Conservation (phyloP, 805 yeast species). For the Candida piceae region DNA sequence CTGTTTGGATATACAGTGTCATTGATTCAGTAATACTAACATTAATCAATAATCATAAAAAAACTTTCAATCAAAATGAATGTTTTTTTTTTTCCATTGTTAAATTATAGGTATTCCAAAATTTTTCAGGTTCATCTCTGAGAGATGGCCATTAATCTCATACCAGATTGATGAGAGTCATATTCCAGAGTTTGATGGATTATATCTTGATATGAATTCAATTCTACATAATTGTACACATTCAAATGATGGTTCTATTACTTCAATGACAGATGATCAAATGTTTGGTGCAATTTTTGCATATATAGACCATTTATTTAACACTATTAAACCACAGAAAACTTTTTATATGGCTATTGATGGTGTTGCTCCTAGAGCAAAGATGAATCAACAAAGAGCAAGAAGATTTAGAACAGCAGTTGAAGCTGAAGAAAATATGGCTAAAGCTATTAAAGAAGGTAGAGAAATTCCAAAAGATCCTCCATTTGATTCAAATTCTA, state of each 20-base stretch:
- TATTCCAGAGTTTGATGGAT: slow-evolving; percentile 90
- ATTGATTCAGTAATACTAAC: too few relatives aligned
- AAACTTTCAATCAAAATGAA: background rate
- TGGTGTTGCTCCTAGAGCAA: slow-evolving; percentile 98
- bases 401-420: slow-evolving; percentile 91
- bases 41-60: too few relatives aligned
- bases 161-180: slow-evolving; percentile 77
- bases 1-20: too few relatives aligned
- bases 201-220: slow-evolving; percentile 96
- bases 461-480: slow-evolving; percentile 73
- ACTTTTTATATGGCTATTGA: slow-evolving; percentile 95
- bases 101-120: slow-evolving; percentile 96
- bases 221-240: slow-evolving; percentile 93
- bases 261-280: slow-evolving; percentile 77
- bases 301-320: slow-evolving; percentile 90
- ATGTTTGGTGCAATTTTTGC: slow-evolving; percentile 90
- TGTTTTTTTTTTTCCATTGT: background rate
- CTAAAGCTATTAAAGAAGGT: slow-evolving; percentile 70
- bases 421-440: slow-evolving; percentile 79
- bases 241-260: slow-evolving; percentile 59
- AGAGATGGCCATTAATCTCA: slow-evolving; percentile 96
- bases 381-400: slow-evolving; percentile 96
- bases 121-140: slow-evolving; percentile 93
- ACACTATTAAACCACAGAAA: slow-evolving; percentile 79
- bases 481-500: slow-evolving; percentile 87